Percentiles rank a stretch among this genome's conserved stretches.
Conservation (phyloP, 257 asterid genomes). For the Hygrophila difformis region DNA sequence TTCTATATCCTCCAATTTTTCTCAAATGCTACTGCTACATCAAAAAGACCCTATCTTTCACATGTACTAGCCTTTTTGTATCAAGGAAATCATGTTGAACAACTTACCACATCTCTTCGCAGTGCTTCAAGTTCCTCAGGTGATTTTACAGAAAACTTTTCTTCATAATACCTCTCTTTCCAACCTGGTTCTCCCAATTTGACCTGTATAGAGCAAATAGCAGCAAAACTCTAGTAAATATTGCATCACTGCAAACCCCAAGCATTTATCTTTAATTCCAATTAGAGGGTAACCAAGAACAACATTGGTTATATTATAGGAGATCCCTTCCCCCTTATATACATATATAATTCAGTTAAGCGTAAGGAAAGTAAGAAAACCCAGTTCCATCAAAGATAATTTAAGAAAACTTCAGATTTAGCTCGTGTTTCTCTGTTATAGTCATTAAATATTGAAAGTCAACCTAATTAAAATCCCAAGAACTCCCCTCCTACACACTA, state of each 20-base stretch:
- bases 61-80: conserved; percentile 5
- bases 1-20: conserved; percentile 4
- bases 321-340: too few relatives aligned
- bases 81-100: conserved; percentile 18
- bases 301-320: too few relatives aligned
- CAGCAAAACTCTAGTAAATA: conserved; percentile 12
- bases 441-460: too few relatives aligned
- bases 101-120: conserved; percentile 84
- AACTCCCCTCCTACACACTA: conserved; percentile 1
- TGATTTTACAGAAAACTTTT: conserved; percentile 62
- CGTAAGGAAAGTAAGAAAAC: neutral
- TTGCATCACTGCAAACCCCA: neutral
- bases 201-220: conserved; percentile 38
- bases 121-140: conserved; percentile 83
- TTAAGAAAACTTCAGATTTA: too few relatives aligned
- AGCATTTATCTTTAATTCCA: neutral
- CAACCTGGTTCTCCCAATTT: conserved; percentile 90
- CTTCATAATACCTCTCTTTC: conserved; percentile 94
- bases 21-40: neutral
- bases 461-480: neutral
- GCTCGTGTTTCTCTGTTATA: too few relatives aligned
- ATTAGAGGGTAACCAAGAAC: too few relatives aligned
- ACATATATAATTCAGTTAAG: conserved; percentile 4
- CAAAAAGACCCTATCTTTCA: conserved; percentile 1
- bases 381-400: neutral